Base-by-base conservation (phyloP, 2,329 filamentous ascomycete species). In the Penicillium olsonii region DNA sequence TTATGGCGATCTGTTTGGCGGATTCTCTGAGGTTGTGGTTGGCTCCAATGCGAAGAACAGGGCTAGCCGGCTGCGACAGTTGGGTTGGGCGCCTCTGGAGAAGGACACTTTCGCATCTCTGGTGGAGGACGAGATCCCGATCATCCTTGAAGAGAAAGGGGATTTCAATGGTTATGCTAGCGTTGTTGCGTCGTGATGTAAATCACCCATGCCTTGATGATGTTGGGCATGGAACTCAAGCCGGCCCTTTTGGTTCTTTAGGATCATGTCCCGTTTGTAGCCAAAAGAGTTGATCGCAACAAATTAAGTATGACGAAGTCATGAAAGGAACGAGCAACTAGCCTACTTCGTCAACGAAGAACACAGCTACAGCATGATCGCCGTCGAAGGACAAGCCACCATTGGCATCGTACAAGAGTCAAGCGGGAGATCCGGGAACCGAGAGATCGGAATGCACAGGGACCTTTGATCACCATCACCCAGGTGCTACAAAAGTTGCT, bases 61-160 rank as follows among this genome's bases (percentile, higher is more conserved):
- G 20, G 49, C 49, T 2, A 52, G 3, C 39, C 15, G 40, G 15
- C 22, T 52, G 12, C 45, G 50, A 10, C 40, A 53, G 20, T 27
- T 53, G 33, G 41, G 50, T 0, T 53, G 50, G 46, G 37, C 19
- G 17, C 50, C 50, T 3, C 15, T 33, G 50, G 42, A 50, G 33
- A 53, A 45, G 17, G 35, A 31, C 4, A 42, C 46, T 1, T 26
- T 53, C 17, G 19, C 37, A 1, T 50, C 46, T 3, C 15, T 53
- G 33, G 37, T 11, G 5, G 50, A 50, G 22, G 42, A 45, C 31
- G 46, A 50, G 15, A 45, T 50, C 31, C 42, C 41, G 8, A 26
- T 45, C 2, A 50, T 53, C 18, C 19, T 42, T 27, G 26, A 39
- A n/a, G 50, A 53, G 5, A 42, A 29, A 22, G 35, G 19, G 14